These are phyloP conservation scores for Laetiporus sulphureus DNA, from an alignment of 1,284 basidiomycete genomes.

Conservation along the genomic window DNA sequence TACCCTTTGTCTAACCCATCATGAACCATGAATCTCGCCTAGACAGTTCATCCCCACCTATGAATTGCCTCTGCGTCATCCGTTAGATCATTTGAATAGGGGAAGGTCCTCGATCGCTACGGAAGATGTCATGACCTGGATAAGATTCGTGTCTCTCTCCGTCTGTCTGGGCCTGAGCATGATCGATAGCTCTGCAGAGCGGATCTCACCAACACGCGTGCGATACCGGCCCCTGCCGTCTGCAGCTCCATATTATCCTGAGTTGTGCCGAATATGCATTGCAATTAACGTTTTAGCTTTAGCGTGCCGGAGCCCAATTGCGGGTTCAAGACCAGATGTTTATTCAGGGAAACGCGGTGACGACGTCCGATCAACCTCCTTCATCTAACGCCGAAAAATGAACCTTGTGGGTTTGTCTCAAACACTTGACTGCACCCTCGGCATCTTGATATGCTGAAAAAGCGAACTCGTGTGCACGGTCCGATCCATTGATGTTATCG, in stretches of 20 bases:
- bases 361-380: slow-evolving; percentile 22
- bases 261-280: slow-evolving; percentile 6
- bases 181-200: too few relatives aligned
- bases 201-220: too few relatives aligned
- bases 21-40: too few relatives aligned
- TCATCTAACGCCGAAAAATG: neutral
- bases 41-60: too few relatives aligned
- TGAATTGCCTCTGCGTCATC: too few relatives aligned
- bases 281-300: slow-evolving; percentile 31
- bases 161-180: too few relatives aligned
- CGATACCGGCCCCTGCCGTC: slow-evolving; percentile 10
- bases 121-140: too few relatives aligned
- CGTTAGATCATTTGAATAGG: too few relatives aligned
- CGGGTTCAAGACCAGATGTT: slow-evolving; percentile 8
- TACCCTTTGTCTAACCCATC: too few relatives aligned
- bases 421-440: slow-evolving; percentile 20
- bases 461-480: slow-evolving; percentile 19
- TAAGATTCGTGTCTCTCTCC: too few relatives aligned
- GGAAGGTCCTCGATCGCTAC: too few relatives aligned
- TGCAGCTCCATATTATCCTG: slow-evolving; percentile 7
- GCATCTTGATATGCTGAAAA: slow-evolving; percentile 28
- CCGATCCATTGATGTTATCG: slow-evolving; percentile 29
- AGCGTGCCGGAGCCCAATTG: slow-evolving; percentile 21
- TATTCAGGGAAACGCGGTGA: slow-evolving; percentile 14
- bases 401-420: too few relatives aligned